Percentiles rank a stretch among this genome's conserved stretches.
Conservation (phyloP, 805 yeast species). For the Yarrowia porcina region DNA sequence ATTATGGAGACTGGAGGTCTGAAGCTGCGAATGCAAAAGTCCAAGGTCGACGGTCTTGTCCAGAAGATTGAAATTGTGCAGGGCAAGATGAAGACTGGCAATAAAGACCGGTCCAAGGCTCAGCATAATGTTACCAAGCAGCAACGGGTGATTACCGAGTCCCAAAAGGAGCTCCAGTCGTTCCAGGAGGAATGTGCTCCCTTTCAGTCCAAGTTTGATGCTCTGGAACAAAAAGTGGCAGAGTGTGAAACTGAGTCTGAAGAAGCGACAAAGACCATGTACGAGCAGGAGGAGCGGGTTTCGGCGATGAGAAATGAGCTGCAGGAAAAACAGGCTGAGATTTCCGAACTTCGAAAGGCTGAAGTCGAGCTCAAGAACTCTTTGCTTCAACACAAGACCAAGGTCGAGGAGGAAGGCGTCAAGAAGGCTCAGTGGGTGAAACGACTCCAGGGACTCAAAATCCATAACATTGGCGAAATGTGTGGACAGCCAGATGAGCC, state of each 20-base stretch:
- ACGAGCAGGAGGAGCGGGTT: constrained; percentile 36
- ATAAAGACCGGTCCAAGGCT: constrained; percentile 54
- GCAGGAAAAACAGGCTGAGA: constrained; percentile 43
- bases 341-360: constrained; percentile 56
- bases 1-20: constrained; percentile 93
- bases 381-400: constrained; percentile 53
- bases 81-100: constrained; percentile 56
- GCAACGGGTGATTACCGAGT: constrained; percentile 46
- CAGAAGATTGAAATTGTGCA: constrained; percentile 61
- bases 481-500: constrained; percentile 26
- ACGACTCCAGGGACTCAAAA: constrained; percentile 12
- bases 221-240: constrained; percentile 28
- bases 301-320: constrained; percentile 41
- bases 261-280: constrained; percentile 30
- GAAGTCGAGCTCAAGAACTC: constrained; percentile 66
- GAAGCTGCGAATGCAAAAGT: constrained; percentile 69
- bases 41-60: constrained; percentile 72
- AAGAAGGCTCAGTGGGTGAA: constrained; percentile 26
- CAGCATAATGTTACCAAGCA: constrained; percentile 61
- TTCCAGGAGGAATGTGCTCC: constrained; percentile 40
- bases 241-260: constrained; percentile 29
- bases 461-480: constrained; percentile 23
- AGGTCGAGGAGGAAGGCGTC: constrained; percentile 43
- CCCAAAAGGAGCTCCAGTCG: constrained; percentile 49
- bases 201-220: constrained; percentile 39